phyloP scores from a whole-genome alignment of 177 flowering plant genomes.

The Tripterygium wilfordii region DNA sequence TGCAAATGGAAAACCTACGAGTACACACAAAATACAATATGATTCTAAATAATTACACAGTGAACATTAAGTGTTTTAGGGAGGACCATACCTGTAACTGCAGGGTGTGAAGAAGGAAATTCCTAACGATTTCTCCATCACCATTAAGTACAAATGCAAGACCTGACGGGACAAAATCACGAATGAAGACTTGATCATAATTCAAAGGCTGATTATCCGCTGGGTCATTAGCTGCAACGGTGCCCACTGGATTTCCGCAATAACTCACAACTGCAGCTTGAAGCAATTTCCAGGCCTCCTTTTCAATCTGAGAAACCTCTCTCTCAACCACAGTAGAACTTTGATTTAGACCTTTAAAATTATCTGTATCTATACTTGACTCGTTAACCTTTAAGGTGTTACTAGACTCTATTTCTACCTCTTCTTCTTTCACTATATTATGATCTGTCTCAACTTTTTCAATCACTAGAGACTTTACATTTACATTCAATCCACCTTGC shows the following conservation, averaged over 20 bases:
- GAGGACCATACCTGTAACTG: slow-evolving; percentile 42
- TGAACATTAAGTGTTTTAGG: too few relatives aligned
- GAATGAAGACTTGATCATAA: slow-evolving; percentile 44
- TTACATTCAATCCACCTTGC: slow-evolving; percentile 36
- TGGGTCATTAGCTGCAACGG: slow-evolving; percentile 42
- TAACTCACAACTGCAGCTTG: slow-evolving; percentile 33
- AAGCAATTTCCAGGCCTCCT: slow-evolving; percentile 42
- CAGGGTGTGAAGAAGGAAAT: slow-evolving; percentile 40
- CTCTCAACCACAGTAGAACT: slow-evolving; percentile 17
- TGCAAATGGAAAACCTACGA: too few relatives aligned
- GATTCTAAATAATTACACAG: too few relatives aligned
- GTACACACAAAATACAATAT: too few relatives aligned
- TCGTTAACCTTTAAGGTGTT: too few relatives aligned
- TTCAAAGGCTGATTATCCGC: slow-evolving; percentile 33
- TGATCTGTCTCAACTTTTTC: slow-evolving; percentile 21
- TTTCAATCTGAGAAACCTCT: slow-evolving; percentile 29
- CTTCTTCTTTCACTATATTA: slow-evolving; percentile 13
- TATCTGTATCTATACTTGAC: slow-evolving; percentile 13
- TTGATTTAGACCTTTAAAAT: slow-evolving; percentile 14
- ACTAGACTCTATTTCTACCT: not conserved
- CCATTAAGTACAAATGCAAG: slow-evolving; percentile 43
- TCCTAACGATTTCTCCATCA: slow-evolving; percentile 39
- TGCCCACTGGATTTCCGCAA: slow-evolving; percentile 46
- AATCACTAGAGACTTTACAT: slow-evolving; percentile 29
- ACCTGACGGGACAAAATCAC: slow-evolving; percentile 41